phyloP scores from a whole-genome alignment of 2,329 filamentous ascomycete species.

The Pseudomassariella vexata region DNA sequence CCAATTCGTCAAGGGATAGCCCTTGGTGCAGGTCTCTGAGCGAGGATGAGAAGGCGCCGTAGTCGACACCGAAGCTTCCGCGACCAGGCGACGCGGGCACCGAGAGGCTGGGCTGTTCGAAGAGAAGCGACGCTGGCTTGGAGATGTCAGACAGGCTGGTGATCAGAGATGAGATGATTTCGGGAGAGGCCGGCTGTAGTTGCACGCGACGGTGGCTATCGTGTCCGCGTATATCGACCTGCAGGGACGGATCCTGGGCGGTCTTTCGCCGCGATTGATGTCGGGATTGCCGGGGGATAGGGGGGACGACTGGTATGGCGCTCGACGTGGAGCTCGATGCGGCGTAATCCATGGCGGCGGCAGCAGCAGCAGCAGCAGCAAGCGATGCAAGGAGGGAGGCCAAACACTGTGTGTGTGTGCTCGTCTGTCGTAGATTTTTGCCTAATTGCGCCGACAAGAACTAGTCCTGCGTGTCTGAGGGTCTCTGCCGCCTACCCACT shows the following conservation, averaged over 20 bases:
- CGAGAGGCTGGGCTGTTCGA: conserved; percentile 50
- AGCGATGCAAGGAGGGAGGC: background rate
- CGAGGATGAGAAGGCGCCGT: conserved; percentile 56
- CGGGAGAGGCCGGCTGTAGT: conserved; percentile 51
- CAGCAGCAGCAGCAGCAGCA: conserved; percentile 5
- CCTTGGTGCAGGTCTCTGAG: conserved; percentile 42
- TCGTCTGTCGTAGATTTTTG: too few relatives aligned
- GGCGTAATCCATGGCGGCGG: conserved; percentile 15
- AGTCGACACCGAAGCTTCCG: conserved; percentile 66
- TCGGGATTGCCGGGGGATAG: conserved; percentile 22
- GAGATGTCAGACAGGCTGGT: conserved; percentile 65
- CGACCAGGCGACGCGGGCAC: conserved; percentile 31
- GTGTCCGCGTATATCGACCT: conserved; percentile 17
- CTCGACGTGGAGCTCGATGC: conserved; percentile 3
- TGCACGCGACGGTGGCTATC: conserved; percentile 17
- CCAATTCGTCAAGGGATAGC: conserved; percentile 51
- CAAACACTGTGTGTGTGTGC: too few relatives aligned
- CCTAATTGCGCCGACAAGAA: conserved; percentile 6
- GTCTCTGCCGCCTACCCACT: background rate
- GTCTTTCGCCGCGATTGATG: conserved; percentile 25
- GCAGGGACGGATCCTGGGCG: conserved; percentile 21
- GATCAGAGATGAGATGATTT: conserved; percentile 65
- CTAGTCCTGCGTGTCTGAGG: conserved; percentile 4
- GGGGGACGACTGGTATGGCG: conserved; percentile 9
- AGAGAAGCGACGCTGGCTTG: conserved; percentile 62